Percentiles rank a stretch among this genome's conserved stretches.
These are phyloP conservation scores for Penicillium sp. DNA, from an alignment of 2,329 filamentous ascomycete species.

Conservation along the genomic window DNA sequence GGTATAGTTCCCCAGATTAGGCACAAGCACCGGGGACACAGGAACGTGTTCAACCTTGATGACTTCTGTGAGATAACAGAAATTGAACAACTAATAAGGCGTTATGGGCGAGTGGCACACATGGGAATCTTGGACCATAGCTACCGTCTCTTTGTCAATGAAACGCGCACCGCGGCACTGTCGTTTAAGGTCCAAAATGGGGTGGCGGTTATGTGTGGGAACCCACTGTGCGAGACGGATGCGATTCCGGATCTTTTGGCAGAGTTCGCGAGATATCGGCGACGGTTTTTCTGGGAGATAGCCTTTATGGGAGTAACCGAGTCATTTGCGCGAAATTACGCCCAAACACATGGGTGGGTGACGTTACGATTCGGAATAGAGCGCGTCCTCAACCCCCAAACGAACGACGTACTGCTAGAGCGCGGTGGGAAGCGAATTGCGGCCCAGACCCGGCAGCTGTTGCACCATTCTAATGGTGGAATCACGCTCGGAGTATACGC, in stretches of 20 bases:
- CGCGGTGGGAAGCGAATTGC: constrained; percentile 42
- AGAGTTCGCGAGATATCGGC: constrained; percentile 42
- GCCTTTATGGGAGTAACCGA: constrained; percentile 44
- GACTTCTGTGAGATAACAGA: constrained; percentile 39
- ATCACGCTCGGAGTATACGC: constrained; percentile 41
- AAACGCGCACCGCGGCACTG: constrained; percentile 37
- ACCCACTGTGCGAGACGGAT: constrained; percentile 41
- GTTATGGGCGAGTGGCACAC: constrained; percentile 45
- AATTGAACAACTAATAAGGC: constrained; percentile 34
- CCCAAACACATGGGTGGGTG: constrained; percentile 35
- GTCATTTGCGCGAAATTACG: constrained; percentile 33
- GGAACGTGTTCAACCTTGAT: constrained; percentile 32
- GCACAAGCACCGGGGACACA: no score
- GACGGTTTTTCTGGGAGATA: constrained; percentile 33
- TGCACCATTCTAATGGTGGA: constrained; percentile 39
- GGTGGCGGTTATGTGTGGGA: constrained; percentile 45
- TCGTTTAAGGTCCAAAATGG: constrained; percentile 45
- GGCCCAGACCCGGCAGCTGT: constrained; percentile 41
- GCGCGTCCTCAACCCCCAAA: constrained; percentile 46
- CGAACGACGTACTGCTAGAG: constrained; percentile 44
- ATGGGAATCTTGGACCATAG: constrained; percentile 50
- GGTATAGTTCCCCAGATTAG: no score
- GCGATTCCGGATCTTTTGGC: constrained; percentile 32
- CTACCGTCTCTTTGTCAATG: constrained; percentile 47
- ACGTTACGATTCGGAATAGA: constrained; percentile 45